Conservation (phyloP, 176 grass and related monocot species). For the Aegilops speltoides region DNA sequence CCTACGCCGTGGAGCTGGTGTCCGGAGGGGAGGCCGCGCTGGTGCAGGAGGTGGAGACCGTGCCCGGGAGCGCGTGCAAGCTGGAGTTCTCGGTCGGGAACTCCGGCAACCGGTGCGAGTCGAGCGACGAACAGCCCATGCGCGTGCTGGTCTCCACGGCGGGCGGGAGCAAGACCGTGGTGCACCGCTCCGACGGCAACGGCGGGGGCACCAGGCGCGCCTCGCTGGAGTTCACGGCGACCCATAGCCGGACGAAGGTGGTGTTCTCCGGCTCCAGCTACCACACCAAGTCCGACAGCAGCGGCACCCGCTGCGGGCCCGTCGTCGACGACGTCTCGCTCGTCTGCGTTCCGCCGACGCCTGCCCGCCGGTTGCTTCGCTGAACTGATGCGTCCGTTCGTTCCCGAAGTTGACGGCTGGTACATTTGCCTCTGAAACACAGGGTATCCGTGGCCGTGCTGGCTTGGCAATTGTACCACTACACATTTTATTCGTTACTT, state of each 20-base stretch:
- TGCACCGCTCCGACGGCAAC: conserved; percentile 16
- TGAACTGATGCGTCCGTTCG: neutral
- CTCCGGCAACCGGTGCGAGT: conserved; percentile 26
- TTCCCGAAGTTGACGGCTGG: neutral
- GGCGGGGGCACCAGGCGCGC: conserved; percentile 44
- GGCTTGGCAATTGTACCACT: neutral
- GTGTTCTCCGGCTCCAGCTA: conserved; percentile 30
- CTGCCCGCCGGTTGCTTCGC: conserved; percentile 12
- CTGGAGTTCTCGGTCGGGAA: conserved; percentile 47
- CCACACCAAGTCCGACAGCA: conserved; percentile 39
- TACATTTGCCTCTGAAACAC: neutral
- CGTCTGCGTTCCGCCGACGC: conserved; percentile 17
- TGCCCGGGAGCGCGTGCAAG: conserved; percentile 24
- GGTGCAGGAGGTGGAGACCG: conserved; percentile 40
- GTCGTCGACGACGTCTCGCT: conserved; percentile 36
- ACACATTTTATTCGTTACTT: neutral
- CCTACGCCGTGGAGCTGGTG: conserved; percentile 45
- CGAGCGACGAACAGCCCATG: neutral
- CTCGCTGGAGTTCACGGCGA: conserved; percentile 35
- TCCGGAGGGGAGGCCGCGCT: conserved; percentile 46
- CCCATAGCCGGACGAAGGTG: neutral
- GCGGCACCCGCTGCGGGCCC: conserved; percentile 44
- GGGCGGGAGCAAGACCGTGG: neutral
- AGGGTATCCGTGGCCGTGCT: too few relatives aligned
- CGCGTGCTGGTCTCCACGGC: conserved; percentile 36